A percentile compares a stretch with the other conserved stretches of the same genome.
Evolutionary conservation across 2,329 filamentous ascomycete species (phyloP).

Genomic region (Diaporthe ilicicola): DNA sequence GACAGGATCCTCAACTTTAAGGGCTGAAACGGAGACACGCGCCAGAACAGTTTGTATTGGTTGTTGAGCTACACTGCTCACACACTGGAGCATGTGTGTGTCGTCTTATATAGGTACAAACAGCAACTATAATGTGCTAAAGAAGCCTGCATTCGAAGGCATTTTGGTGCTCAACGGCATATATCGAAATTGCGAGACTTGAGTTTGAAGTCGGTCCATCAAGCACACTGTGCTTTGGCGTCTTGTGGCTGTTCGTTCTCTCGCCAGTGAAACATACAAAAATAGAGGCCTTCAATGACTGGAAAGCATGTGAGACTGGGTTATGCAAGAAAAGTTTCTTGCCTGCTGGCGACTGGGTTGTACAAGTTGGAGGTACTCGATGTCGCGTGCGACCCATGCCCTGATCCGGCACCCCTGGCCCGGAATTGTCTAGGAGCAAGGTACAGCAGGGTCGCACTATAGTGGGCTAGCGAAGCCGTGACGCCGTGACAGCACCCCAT

Average conservation of each 20-base stretch:
- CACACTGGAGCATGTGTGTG: too few relatives aligned
- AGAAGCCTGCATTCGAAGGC: background rate
- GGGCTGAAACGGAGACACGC: background rate
- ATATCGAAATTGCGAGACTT: too few relatives aligned
- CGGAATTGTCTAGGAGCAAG: background rate
- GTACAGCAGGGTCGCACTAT: slow-evolving; percentile 13
- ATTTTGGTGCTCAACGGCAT: background rate
- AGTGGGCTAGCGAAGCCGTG: slow-evolving; percentile 17
- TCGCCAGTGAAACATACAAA: background rate
- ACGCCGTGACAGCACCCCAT: slow-evolving; percentile 12
- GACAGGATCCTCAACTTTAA: background rate
- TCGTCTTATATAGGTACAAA: too few relatives aligned
- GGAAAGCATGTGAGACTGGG: background rate
- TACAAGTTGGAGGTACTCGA: background rate
- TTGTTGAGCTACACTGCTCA: too few relatives aligned
- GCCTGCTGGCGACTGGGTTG: background rate
- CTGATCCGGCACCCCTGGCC: too few relatives aligned
- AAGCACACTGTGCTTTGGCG: background rate
- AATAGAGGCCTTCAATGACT: background rate
- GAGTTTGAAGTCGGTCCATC: background rate
- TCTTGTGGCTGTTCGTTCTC: background rate
- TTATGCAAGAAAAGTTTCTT: background rate
- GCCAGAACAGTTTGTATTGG: background rate
- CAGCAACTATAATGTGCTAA: too few relatives aligned
- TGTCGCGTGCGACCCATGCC: background rate